phyloP scores from a whole-genome alignment of 2,329 filamentous ascomycete species.

The Alternaria postmessia region DNA sequence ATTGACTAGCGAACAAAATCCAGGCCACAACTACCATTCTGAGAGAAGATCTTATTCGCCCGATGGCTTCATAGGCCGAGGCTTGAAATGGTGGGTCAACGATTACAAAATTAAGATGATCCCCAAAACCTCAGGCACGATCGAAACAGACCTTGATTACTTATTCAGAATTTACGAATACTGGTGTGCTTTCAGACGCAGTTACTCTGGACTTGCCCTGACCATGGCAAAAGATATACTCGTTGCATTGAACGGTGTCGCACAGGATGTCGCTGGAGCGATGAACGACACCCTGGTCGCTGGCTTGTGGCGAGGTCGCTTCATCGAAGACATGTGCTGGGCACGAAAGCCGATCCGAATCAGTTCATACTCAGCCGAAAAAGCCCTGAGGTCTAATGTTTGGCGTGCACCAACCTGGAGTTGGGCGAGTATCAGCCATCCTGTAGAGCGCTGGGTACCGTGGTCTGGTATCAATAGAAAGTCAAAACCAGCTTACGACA shows the following conservation, averaged over 20 bases:
- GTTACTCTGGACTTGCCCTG: conserved; percentile 3
- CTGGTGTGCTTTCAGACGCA: not conserved
- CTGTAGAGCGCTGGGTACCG: no score
- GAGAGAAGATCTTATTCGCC: not conserved
- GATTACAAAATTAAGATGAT: not conserved
- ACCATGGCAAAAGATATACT: conserved; percentile 14
- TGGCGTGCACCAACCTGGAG: conserved; percentile 15
- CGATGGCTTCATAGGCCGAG: not conserved
- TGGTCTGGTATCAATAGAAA: not conserved
- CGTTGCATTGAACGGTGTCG: conserved; percentile 14
- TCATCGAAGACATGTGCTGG: conserved; percentile 9
- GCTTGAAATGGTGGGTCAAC: not conserved
- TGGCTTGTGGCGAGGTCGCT: conserved; percentile 10
- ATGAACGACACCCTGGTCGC: conserved; percentile 10
- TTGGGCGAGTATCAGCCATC: conserved; percentile 2
- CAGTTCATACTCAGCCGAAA: not conserved
- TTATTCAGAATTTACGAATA: not conserved
- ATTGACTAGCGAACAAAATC: not conserved
- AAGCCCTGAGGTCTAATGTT: not conserved
- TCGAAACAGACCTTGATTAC: no score
- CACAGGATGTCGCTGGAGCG: not conserved
- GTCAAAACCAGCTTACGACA: not conserved
- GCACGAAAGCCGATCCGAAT: not conserved
- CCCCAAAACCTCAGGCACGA: no score
- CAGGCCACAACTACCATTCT: not conserved